These are phyloP conservation scores for Mixia osmundae DNA, from an alignment of 1,284 basidiomycete genomes.

Conservation along the genomic window DNA sequence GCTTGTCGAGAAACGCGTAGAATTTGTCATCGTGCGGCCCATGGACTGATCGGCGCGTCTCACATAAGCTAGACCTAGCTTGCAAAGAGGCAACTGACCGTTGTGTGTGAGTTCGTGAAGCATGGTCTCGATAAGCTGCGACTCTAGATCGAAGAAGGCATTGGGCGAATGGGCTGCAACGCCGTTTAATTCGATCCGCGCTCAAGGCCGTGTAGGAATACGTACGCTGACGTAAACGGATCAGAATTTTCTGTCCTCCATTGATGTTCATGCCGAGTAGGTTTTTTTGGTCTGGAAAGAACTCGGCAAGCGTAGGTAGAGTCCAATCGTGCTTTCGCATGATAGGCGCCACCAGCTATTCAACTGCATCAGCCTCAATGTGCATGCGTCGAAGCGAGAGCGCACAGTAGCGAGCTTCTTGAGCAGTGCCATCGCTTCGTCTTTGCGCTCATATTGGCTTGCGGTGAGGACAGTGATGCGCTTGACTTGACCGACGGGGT, in stretches of 20 bases:
- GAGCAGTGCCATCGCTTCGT: slow-evolving; percentile 11
- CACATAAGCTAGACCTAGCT: slow-evolving; percentile 72
- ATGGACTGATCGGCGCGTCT: slow-evolving; percentile 50
- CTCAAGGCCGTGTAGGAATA: background rate
- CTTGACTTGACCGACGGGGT: too few relatives aligned
- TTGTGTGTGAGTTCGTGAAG: slow-evolving; percentile 81
- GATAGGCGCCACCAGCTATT: slow-evolving; percentile 49
- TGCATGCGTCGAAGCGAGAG: background rate
- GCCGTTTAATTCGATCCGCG: background rate
- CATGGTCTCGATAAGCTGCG: slow-evolving; percentile 39
- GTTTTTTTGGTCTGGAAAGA: slow-evolving; percentile 49
- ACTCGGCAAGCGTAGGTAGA: slow-evolving; percentile 32
- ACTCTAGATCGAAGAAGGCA: slow-evolving; percentile 49
- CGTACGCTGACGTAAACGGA: slow-evolving; percentile 39
- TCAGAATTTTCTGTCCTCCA: slow-evolving; percentile 47
- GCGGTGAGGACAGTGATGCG: slow-evolving; percentile 4
- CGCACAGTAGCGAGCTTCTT: slow-evolving; percentile 8
- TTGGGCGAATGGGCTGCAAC: slow-evolving; percentile 31
- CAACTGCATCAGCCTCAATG: background rate
- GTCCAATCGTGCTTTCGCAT: slow-evolving; percentile 61
- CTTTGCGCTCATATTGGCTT: too few relatives aligned
- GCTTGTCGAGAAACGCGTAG: slow-evolving; percentile 46
- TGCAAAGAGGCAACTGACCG: slow-evolving; percentile 33
- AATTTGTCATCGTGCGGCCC: slow-evolving; percentile 57
- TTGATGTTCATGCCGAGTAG: slow-evolving; percentile 55